These are phyloP conservation scores for Apiotrichum laibachii DNA, from an alignment of 1,284 basidiomycete genomes.

Conservation along the genomic window DNA sequence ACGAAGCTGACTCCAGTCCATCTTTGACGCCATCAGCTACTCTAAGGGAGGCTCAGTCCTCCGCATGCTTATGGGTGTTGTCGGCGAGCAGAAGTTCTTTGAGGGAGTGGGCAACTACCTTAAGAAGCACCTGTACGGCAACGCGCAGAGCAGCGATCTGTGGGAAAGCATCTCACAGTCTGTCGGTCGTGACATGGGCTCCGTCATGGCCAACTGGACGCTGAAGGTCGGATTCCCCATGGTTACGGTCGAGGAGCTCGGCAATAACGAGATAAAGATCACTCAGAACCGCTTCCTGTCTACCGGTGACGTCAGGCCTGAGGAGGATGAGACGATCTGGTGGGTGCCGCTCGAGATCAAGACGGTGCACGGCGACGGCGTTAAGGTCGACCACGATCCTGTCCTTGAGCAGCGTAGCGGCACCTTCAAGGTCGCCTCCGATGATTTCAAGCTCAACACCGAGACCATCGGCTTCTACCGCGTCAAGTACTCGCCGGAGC, in stretches of 20 bases:
- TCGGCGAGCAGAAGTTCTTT: conserved; percentile 83
- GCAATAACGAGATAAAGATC: conserved; percentile 63
- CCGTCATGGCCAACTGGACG: conserved; percentile 90
- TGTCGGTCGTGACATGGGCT: conserved; percentile 68
- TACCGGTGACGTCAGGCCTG: conserved; percentile 68
- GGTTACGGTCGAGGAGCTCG: conserved; percentile 74
- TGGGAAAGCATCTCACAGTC: conserved; percentile 85
- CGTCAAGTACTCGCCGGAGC: conserved; percentile 78
- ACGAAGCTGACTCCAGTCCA: too few species aligned
- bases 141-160: conserved; percentile 79
- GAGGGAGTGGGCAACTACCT: conserved; percentile 86
- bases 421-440: conserved; percentile 65
- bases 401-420: conserved; percentile 70
- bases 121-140: conserved; percentile 77
- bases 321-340: conserved; percentile 91
- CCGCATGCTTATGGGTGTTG: conserved; percentile 83
- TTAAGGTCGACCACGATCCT: conserved; percentile 61
- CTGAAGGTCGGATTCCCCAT: conserved; percentile 85
- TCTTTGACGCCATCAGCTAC: conserved; percentile 81
- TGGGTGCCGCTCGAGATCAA: conserved; percentile 72
- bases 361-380: conserved; percentile 61
- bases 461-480: conserved; percentile 84
- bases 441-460: conserved; percentile 79
- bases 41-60: conserved; percentile 81
- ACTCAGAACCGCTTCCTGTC: conserved; percentile 91